phyloP scores from a whole-genome alignment of 2,329 filamentous ascomycete genomes.

The Colletotrichum somersetense region DNA sequence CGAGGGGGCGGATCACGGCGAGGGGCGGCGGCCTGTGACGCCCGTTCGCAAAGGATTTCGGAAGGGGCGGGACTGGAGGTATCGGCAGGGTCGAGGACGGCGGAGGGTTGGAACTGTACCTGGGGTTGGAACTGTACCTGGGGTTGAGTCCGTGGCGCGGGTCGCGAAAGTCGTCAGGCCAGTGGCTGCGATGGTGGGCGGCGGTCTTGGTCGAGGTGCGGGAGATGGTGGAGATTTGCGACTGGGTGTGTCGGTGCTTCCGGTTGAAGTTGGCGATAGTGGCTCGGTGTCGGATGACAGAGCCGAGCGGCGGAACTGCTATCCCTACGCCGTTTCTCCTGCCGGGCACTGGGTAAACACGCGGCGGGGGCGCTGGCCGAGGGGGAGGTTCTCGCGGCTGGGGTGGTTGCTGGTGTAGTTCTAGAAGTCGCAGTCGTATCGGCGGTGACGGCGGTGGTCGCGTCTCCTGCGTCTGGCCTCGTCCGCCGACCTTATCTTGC shows the following conservation, averaged over 20 bases:
- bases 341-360: constrained; percentile 8
- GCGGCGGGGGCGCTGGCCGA: neutral
- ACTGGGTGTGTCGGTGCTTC: constrained; percentile 8
- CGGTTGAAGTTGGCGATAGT: constrained; percentile 27
- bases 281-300: neutral
- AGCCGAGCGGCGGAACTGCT: neutral
- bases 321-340: neutral
- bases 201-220: constrained; percentile 6
- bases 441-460: no score
- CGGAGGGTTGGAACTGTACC: no score
- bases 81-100: constrained; percentile 7
- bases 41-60: neutral
- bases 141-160: constrained; percentile 28
- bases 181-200: constrained; percentile 25
- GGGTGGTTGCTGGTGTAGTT: no score
- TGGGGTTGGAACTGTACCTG: neutral
- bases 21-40: neutral
- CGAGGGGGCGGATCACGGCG: neutral
- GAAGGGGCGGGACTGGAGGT: neutral
- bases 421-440: neutral
- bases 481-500: neutral
- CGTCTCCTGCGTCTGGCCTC: neutral
- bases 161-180: constrained; percentile 35
- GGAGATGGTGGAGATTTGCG: neutral
- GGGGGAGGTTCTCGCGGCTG: neutral